Percentiles rank a stretch among this genome's conserved stretches.
Evolutionary conservation across 2,329 filamentous ascomycete genomes (phyloP).

Genomic region (Monosporascus sp.): DNA sequence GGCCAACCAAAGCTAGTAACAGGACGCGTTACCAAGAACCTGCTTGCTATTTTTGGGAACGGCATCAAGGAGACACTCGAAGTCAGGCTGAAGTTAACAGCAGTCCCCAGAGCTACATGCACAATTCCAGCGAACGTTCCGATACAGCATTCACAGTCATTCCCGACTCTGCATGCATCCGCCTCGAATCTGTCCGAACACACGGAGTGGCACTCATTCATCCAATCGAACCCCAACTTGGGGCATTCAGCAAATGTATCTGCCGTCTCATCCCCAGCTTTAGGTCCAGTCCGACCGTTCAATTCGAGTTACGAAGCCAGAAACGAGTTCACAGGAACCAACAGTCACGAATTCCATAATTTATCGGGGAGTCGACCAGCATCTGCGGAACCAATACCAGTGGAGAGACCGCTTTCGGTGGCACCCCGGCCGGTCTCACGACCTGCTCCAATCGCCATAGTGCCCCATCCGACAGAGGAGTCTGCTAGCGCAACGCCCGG

Average conservation of each 20-base stretch:
- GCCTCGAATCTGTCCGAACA: constrained; percentile 53
- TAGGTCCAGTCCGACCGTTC: constrained; percentile 24
- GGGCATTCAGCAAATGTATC: constrained; percentile 32
- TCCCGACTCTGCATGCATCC: constrained; percentile 12
- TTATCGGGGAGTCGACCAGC: constrained; percentile 18
- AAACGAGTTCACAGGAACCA: constrained; percentile 9
- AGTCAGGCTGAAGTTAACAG: constrained; percentile 82
- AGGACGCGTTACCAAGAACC: constrained; percentile 82
- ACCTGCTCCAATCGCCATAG: constrained; percentile 7
- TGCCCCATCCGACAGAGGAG: constrained; percentile 10
- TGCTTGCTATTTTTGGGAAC: constrained; percentile 76
- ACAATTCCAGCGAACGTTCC: constrained; percentile 16
- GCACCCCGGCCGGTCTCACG: constrained; percentile 7
- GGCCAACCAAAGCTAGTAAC: constrained; percentile 69
- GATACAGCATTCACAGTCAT: constrained; percentile 11
- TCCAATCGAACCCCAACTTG: constrained; percentile 61
- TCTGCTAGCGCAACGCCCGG: constrained; percentile 13
- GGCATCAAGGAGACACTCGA: constrained; percentile 85
- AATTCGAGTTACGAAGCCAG: constrained; percentile 18
- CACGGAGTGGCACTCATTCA: constrained; percentile 71
- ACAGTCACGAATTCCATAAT: constrained; percentile 12
- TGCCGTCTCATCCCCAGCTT: constrained; percentile 24
- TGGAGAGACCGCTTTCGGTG: constrained; percentile 8
- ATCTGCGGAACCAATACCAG: constrained; percentile 18
- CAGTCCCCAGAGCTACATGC: constrained; percentile 54